Conservation (phyloP, 116 monocot genomes). For the Posidonia oceanica region DNA sequence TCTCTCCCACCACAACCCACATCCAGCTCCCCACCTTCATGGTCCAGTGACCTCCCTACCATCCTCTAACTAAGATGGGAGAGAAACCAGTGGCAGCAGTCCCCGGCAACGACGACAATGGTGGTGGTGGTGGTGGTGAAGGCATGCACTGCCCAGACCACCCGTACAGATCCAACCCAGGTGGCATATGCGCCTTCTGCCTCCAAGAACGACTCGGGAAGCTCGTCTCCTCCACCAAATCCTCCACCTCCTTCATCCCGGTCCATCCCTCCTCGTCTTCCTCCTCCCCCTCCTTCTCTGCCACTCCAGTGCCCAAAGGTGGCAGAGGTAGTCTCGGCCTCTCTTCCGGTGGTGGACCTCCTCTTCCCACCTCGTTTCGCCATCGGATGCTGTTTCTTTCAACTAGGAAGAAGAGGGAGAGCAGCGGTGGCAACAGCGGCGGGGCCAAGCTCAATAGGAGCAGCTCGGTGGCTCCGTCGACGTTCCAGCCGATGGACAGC, state of each 20-base stretch:
- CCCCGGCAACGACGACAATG: background rate
- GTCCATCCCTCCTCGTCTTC: constrained; percentile 1
- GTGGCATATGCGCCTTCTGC: constrained; percentile 88
- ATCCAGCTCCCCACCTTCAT: too few relatives aligned
- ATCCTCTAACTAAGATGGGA: background rate
- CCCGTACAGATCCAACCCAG: constrained; percentile 15
- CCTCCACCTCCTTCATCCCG: background rate
- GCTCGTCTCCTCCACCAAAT: constrained; percentile 8
- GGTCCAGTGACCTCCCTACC: too few relatives aligned
- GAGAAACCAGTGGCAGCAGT: background rate
- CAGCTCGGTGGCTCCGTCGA: constrained; percentile 58
- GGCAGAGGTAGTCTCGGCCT: background rate
- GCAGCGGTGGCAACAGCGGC: background rate
- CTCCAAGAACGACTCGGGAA: constrained; percentile 81
- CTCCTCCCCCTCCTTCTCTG: background rate
- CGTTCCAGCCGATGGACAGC: constrained; percentile 22
- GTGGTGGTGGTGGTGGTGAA: background rate
- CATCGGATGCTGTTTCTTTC: background rate
- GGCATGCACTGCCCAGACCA: constrained; percentile 21
- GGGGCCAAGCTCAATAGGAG: constrained; percentile 25
- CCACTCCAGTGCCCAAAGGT: background rate
- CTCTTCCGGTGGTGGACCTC: background rate
- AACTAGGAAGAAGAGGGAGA: background rate
- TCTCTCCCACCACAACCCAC: too few relatives aligned
- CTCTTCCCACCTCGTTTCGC: background rate